A percentile compares a stretch with the other conserved stretches of the same genome.
Evolutionary conservation across 805 yeast species (phyloP).

Genomic region (Ogataea henricii): DNA sequence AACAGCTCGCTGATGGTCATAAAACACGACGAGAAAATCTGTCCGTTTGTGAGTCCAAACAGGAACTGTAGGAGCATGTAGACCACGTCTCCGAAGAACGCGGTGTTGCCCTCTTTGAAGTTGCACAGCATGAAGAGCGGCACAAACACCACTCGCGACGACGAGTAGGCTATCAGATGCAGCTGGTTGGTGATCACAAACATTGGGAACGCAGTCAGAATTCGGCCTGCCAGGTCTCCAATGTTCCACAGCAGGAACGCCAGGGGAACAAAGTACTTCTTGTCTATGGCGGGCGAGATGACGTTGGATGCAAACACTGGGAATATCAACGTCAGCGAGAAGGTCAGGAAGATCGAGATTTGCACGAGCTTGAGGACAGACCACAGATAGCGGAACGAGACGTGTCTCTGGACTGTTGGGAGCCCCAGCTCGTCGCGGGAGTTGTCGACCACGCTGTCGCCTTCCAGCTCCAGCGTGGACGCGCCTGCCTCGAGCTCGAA

Average conservation of each 20-base stretch:
- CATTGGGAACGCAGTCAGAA: slow-evolving; percentile 54
- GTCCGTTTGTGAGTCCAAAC: slow-evolving; percentile 90
- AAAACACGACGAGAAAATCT: slow-evolving; percentile 75
- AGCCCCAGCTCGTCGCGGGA: not conserved
- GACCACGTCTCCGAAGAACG: slow-evolving; percentile 56
- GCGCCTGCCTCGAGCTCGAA: slow-evolving; percentile 3
- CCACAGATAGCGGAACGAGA: slow-evolving; percentile 65
- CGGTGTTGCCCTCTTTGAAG: slow-evolving; percentile 42
- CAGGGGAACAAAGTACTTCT: slow-evolving; percentile 63
- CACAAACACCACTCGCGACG: slow-evolving; percentile 57
- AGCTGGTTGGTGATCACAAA: slow-evolving; percentile 46
- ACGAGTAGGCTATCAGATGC: slow-evolving; percentile 53
- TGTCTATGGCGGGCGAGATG: slow-evolving; percentile 44
- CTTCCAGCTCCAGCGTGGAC: slow-evolving; percentile 11
- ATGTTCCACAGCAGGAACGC: slow-evolving; percentile 84
- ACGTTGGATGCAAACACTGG: slow-evolving; percentile 87
- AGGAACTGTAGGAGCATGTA: slow-evolving; percentile 70
- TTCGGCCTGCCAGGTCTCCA: slow-evolving; percentile 83
- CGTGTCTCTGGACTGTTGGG: slow-evolving; percentile 34
- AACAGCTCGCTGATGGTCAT: slow-evolving; percentile 32
- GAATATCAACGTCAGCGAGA: slow-evolving; percentile 73
- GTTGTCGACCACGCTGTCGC: slow-evolving; percentile 1
- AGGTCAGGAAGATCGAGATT: slow-evolving; percentile 69
- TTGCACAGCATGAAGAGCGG: slow-evolving; percentile 77
- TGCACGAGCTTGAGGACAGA: slow-evolving; percentile 63